Evolutionary conservation across 768 basidiomycete genomes (phyloP).

Genomic region (Phaeolepiota aurea): DNA sequence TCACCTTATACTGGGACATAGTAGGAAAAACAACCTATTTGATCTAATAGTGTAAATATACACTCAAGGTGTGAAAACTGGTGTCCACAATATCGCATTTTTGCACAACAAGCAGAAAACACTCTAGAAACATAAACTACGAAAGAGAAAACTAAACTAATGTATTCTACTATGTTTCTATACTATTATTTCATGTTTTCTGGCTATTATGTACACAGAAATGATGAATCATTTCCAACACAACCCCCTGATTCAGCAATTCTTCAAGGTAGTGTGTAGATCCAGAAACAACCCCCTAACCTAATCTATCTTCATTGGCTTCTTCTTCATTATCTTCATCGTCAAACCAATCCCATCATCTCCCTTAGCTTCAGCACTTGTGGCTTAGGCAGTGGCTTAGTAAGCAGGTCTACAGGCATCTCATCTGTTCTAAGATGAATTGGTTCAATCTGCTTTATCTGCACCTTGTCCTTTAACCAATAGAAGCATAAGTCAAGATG

Average conservation of each 20-base stretch:
- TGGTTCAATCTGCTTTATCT: background rate
- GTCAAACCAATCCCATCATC: conserved; percentile 7
- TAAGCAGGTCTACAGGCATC: conserved; percentile 4
- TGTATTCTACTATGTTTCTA: background rate
- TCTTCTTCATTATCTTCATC: background rate
- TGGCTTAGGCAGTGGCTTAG: background rate
- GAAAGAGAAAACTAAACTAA: background rate
- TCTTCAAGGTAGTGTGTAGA: too few relatives aligned
- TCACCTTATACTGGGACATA: background rate
- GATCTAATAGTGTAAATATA: background rate
- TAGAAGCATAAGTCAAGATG: conserved; percentile 5
- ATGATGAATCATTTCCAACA: too few relatives aligned
- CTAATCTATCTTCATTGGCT: conserved; percentile 1
- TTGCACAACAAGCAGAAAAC: too few relatives aligned
- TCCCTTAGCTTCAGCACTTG: background rate
- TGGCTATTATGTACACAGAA: too few relatives aligned
- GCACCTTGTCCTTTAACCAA: conserved; percentile 4
- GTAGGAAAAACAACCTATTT: background rate
- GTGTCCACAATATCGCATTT: background rate
- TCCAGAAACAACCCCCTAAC: too few relatives aligned
- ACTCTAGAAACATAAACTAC: too few relatives aligned
- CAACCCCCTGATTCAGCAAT: too few relatives aligned
- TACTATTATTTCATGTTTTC: background rate
- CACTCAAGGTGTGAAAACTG: background rate
- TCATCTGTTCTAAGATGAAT: conserved; percentile 2